Evolutionary conservation across 768 basidiomycete genomes (phyloP).

Genomic region (Mycena indigotica): DNA sequence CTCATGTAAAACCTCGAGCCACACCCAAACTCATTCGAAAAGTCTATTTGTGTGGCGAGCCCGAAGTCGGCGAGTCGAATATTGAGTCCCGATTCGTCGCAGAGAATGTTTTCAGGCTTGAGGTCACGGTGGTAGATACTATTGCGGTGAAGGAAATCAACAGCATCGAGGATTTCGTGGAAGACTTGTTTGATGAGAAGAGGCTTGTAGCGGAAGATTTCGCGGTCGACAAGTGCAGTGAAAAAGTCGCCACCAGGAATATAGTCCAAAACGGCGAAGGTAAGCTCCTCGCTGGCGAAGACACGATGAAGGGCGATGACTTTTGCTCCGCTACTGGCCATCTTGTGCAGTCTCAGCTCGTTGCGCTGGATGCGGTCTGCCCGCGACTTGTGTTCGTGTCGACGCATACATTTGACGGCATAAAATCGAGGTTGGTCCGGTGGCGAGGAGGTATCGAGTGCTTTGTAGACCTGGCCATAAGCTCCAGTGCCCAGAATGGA

Average conservation of each 20-base stretch:
- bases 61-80: slow-evolving; percentile 61
- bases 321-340: slow-evolving; percentile 34
- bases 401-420: slow-evolving; percentile 58
- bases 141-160: slow-evolving; percentile 52
- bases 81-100: slow-evolving; percentile 34
- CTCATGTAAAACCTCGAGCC: slow-evolving; percentile 42
- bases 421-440: background rate
- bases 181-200: slow-evolving; percentile 51
- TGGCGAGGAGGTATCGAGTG: slow-evolving; percentile 5
- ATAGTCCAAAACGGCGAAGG: slow-evolving; percentile 48
- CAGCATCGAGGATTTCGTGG: slow-evolving; percentile 55
- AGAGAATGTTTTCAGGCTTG: slow-evolving; percentile 60
- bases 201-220: slow-evolving; percentile 45
- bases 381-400: slow-evolving; percentile 39
- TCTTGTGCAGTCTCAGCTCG: slow-evolving; percentile 44
- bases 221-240: slow-evolving; percentile 44
- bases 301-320: slow-evolving; percentile 51
- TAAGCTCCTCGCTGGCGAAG: slow-evolving; percentile 45
- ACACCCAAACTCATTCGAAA: slow-evolving; percentile 32
- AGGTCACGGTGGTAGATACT: slow-evolving; percentile 59
- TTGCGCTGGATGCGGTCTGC: slow-evolving; percentile 46
- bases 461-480: slow-evolving; percentile 29
- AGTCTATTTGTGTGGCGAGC: slow-evolving; percentile 34
- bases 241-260: slow-evolving; percentile 47
- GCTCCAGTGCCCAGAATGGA: slow-evolving; percentile 40